A percentile compares a stretch with the other conserved stretches of the same genome.
phyloP scores from a whole-genome alignment of 352 stramenopile species.

The Pythium periplocum region DNA sequence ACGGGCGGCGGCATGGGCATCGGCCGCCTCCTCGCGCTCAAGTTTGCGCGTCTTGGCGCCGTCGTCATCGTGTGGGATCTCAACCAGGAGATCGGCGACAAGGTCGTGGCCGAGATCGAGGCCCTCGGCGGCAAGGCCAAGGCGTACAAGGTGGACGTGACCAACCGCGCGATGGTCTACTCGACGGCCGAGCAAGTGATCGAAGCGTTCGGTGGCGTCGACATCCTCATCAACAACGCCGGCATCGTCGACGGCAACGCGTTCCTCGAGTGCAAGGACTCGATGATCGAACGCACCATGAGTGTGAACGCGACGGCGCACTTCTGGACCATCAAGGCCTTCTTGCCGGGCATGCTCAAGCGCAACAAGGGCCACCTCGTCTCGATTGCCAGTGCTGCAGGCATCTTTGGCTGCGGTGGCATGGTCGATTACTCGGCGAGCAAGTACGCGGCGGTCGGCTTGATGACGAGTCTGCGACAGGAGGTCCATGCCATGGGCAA shows the following conservation, averaged over 20 bases:
- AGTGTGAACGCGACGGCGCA: conserved; percentile 38
- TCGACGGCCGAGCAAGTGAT: conserved; percentile 14
- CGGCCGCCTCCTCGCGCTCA: conserved; percentile 30
- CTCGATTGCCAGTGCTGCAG: conserved; percentile 32
- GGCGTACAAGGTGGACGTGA: conserved; percentile 32
- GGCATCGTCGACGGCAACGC: conserved; percentile 40
- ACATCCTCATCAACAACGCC: conserved; percentile 50
- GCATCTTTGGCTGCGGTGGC: conserved; percentile 25
- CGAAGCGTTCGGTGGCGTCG: conserved; percentile 23
- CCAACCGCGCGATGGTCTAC: conserved; percentile 27
- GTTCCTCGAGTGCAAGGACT: conserved; percentile 33
- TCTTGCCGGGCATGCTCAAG: conserved; percentile 34
- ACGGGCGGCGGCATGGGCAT: conserved; percentile 29
- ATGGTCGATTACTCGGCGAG: conserved; percentile 43
- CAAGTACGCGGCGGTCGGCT: conserved; percentile 34
- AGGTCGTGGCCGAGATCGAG: conserved; percentile 31
- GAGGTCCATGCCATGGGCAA: conserved; percentile 25
- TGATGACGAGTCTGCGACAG: conserved; percentile 34
- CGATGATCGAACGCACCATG: conserved; percentile 30
- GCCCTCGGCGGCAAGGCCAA: conserved; percentile 10
- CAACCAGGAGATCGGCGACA: conserved; percentile 19
- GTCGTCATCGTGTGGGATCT: conserved; percentile 38
- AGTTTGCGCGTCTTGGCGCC: conserved; percentile 30
- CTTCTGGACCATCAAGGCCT: conserved; percentile 40
- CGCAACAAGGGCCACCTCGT: conserved; percentile 36